Percentiles rank a stretch among this genome's conserved stretches.
These are phyloP conservation scores for Tulasnella sp. DNA, from an alignment of 768 basidiomycete genomes.

Conservation along the genomic window DNA sequence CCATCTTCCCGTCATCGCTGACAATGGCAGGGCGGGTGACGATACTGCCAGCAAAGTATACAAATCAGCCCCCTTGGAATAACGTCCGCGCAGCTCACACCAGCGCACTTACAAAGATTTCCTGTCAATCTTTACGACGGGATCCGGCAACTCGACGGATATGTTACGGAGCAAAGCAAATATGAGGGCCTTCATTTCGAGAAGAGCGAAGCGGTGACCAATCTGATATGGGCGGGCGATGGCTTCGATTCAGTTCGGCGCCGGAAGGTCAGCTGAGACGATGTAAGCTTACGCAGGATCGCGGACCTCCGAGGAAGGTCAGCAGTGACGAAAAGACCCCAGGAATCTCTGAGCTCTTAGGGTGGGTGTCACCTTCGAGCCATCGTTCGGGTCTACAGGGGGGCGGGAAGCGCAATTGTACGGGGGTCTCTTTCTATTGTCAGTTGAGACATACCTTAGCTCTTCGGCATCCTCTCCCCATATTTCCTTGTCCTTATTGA, in stretches of 20 bases:
- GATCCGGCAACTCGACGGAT: slow-evolving; percentile 42
- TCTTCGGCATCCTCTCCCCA: slow-evolving; percentile 54
- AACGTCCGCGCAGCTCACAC: not conserved
- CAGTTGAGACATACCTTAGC: slow-evolving; percentile 35
- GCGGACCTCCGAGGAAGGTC: slow-evolving; percentile 13
- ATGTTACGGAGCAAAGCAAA: slow-evolving; percentile 42
- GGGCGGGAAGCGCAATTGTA: not conserved
- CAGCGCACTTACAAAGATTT: not conserved
- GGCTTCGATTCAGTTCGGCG: not conserved
- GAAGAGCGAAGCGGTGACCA: slow-evolving; percentile 2
- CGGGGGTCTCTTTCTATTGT: not conserved
- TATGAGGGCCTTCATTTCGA: slow-evolving; percentile 30
- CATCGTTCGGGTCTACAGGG: slow-evolving; percentile 8
- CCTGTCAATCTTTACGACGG: slow-evolving; percentile 30
- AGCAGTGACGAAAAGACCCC: not conserved
- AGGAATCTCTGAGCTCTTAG: not conserved
- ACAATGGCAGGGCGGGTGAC: not conserved
- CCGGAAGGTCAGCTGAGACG: not conserved
- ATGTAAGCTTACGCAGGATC: slow-evolving; percentile 6
- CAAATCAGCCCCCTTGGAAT: not conserved
- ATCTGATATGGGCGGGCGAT: not conserved
- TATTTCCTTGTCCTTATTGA: slow-evolving; percentile 41
- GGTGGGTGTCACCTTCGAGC: not conserved
- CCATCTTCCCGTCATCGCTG: not conserved
- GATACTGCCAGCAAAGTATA: not conserved